Evolutionary conservation across 1,284 basidiomycete species (phyloP), one percentile per base, ranked within the genome.

Genomic region (Porogramme epimiltina): DNA sequence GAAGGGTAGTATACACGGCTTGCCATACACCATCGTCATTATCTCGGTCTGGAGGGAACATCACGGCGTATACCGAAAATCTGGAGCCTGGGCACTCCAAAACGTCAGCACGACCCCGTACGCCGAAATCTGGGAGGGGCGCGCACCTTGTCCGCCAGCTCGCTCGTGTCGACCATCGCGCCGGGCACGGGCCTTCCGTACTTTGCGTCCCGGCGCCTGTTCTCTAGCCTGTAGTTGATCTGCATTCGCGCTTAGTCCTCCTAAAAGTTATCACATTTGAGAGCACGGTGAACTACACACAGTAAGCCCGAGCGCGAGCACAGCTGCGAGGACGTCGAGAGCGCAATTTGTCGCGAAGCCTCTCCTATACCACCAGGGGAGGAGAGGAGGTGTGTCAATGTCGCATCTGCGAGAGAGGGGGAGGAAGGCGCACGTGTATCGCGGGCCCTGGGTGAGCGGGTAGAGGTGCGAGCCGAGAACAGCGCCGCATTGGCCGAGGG

Each of bases 401-500:
- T 23, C 10, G 3, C 23, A 18, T 25, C 2, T 5, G 10, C 3
- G 34, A 23, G 31, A 5, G n/a, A 13, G 28, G 13, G 18, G 20
- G n/a, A 13, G 72, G 58, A 33, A 11, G 16, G 60, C 65, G 54
- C 41, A 87, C 85, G 73, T 77, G 57, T 90, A 91, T 42, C 69
- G 66, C 0, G 88, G 87, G 0, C 80, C 80, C 43, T 90, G 82
- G 0, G 76, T 77, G 26, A 77, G 67, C 0, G 86, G 87, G 65
- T 81, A 89, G 9, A 90, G 64, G 57, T 91, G 86, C 1, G 87
- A 84, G 28, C 87, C 87, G n/a, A 90, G 73, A 33, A 90, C 73
- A 56, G 82, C 86, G 11, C 88, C 88, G 51, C 77, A 80, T 65
- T 90, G 88, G 2, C 87, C 87, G 39, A 91, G 87, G 6, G 84